Conservation (phyloP, 1,284 basidiomycete species). For the Mycosarcoma maydis region DNA sequence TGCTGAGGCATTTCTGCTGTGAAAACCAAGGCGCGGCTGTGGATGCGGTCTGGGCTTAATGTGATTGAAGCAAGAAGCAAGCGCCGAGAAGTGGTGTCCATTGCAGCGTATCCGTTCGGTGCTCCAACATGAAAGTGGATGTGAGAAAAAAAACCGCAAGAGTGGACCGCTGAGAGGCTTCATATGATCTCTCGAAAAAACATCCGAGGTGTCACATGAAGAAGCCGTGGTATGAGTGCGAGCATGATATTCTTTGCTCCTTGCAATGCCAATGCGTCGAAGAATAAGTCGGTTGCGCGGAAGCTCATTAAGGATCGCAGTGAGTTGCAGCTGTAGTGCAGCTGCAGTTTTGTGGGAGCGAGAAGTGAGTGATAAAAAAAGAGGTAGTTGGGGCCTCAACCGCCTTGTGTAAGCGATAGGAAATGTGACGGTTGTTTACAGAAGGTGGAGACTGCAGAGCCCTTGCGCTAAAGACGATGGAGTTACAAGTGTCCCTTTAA, state of each 20-base stretch:
- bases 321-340: too few species aligned
- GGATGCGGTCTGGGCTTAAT: conserved; percentile 2
- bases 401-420: too few species aligned
- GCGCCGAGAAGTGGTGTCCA: not conserved
- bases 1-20: too few species aligned
- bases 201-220: conserved; percentile 2
- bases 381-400: too few species aligned
- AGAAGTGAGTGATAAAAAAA: too few species aligned
- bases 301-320: too few species aligned
- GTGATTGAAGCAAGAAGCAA: conserved; percentile 12
- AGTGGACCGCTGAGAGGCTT: not conserved
- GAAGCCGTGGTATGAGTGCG: not conserved
- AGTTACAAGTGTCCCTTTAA: too few species aligned
- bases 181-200: conserved; percentile 11
- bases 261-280: not conserved
- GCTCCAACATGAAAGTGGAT: not conserved
- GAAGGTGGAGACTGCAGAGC: too few species aligned
- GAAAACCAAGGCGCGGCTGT: too few species aligned
- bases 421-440: too few species aligned
- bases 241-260: not conserved
- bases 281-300: not conserved
- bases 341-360: too few species aligned
- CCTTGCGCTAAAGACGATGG: too few species aligned
- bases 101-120: not conserved
- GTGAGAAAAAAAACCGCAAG: not conserved